Evolutionary conservation across 352 stramenopile species (phyloP).

Genomic region (Phytophthora citricola): DNA sequence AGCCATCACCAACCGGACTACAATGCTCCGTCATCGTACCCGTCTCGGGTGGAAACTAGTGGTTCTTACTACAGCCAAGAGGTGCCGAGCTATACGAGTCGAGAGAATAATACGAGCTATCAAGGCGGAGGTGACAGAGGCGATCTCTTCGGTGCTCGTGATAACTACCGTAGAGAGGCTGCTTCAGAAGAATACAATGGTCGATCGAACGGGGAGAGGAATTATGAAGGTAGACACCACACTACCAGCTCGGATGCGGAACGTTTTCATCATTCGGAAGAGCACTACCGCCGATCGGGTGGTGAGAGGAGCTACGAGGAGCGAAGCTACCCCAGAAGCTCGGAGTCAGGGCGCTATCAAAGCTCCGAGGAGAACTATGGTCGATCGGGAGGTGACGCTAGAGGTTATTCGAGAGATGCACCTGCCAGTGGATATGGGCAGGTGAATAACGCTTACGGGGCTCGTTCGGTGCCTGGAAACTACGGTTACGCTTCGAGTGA

Average conservation of each 20-base stretch:
- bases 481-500: slow-evolving; percentile 13
- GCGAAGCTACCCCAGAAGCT: not conserved
- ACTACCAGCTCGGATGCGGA: not conserved
- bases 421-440: slow-evolving; percentile 4
- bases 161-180: slow-evolving; percentile 5
- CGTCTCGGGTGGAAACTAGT: not conserved
- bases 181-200: not conserved
- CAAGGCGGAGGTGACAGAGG: slow-evolving; percentile 1
- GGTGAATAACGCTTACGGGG: not conserved
- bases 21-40: not conserved
- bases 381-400: slow-evolving; percentile 1
- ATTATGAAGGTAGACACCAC: slow-evolving; percentile 2
- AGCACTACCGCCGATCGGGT: slow-evolving; percentile 1
- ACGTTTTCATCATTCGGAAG: slow-evolving; percentile 7
- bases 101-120: not conserved
- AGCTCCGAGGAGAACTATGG: not conserved
- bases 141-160: not conserved
- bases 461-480: not conserved
- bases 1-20: not conserved
- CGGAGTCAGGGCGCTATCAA: not conserved
- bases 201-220: slow-evolving; percentile 2
- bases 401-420: slow-evolving; percentile 11
- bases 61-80: not conserved
- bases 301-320: slow-evolving; percentile 7
- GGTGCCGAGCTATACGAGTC: not conserved